A percentile compares a stretch with the other conserved stretches of the same genome.
phyloP scores from a whole-genome alignment of 495 filamentous ascomycete species.

The Xylaria grammica region DNA sequence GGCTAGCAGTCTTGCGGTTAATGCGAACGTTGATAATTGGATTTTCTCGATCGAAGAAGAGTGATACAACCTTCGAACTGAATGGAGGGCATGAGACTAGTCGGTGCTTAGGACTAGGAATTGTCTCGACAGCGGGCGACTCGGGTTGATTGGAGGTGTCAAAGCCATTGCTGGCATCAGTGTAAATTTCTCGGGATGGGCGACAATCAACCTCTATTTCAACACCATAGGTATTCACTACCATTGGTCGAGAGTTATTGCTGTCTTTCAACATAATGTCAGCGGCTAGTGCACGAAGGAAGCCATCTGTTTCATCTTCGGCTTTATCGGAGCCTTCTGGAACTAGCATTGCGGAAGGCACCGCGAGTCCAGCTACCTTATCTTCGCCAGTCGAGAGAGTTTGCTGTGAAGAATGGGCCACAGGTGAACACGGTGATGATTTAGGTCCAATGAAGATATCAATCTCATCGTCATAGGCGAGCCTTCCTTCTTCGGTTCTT shows the following conservation, averaged over 20 bases:
- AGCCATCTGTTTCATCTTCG: background rate
- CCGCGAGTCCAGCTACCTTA: background rate
- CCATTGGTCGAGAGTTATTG: background rate
- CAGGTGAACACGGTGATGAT: background rate
- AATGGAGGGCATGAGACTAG: conserved; percentile 12
- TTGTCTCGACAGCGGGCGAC: background rate
- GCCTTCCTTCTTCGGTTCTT: conserved; percentile 26
- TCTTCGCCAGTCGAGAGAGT: background rate
- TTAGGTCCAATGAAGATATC: background rate
- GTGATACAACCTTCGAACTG: conserved; percentile 12
- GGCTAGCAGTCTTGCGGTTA: conserved; percentile 14
- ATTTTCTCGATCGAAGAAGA: conserved; percentile 7
- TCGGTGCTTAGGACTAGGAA: background rate
- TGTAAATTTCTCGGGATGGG: background rate
- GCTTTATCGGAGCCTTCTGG: background rate
- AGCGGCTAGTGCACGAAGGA: conserved; percentile 5
- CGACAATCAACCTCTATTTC: background rate
- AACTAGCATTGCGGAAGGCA: background rate
- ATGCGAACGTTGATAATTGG: conserved; percentile 8
- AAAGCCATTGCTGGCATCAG: background rate
- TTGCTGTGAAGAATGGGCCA: background rate
- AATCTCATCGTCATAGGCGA: conserved; percentile 30
- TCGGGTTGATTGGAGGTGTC: background rate
- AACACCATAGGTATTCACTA: background rate
- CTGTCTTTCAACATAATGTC: conserved; percentile 5